These are phyloP conservation scores for Stylosanthes scabra DNA, from an alignment of 331 rosid genomes.

Conservation along the genomic window DNA sequence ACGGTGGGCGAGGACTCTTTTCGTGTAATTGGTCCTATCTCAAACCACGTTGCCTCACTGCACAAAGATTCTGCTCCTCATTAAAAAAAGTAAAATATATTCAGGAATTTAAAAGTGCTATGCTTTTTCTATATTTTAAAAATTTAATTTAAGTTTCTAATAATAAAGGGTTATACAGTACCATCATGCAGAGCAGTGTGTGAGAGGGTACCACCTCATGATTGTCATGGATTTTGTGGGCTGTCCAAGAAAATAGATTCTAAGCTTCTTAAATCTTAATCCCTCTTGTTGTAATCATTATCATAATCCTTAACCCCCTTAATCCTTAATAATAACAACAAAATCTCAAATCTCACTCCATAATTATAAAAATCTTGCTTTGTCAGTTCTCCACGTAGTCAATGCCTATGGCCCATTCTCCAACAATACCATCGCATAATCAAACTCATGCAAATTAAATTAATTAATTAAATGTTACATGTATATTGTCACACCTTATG, in stretches of 20 bases:
- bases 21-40: slow-evolving; percentile 38
- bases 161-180: slow-evolving; percentile 31
- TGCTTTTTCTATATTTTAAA: too few species aligned
- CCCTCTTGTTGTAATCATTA: slow-evolving; percentile 52
- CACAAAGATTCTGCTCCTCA: slow-evolving; percentile 46
- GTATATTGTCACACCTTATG: too few species aligned
- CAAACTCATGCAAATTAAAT: slow-evolving; percentile 54
- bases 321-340: slow-evolving; percentile 38
- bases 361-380: background rate
- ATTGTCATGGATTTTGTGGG: slow-evolving; percentile 65
- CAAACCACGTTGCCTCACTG: slow-evolving; percentile 47
- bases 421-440: slow-evolving; percentile 21
- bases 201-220: slow-evolving; percentile 54
- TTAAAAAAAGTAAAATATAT: background rate
- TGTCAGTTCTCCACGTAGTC: slow-evolving; percentile 35
- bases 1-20: slow-evolving; percentile 5
- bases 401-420: slow-evolving; percentile 30
- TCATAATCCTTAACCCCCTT: slow-evolving; percentile 28
- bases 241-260: slow-evolving; percentile 60
- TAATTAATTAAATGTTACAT: slow-evolving; percentile 8
- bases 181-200: slow-evolving; percentile 57
- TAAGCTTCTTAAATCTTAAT: slow-evolving; percentile 43
- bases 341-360: slow-evolving; percentile 27
- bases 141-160: background rate
- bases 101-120: too few species aligned